Evolutionary conservation across 306 rosid species (phyloP), one percentile per base, ranked within the genome.

Genomic region (Corylus avellana): DNA sequence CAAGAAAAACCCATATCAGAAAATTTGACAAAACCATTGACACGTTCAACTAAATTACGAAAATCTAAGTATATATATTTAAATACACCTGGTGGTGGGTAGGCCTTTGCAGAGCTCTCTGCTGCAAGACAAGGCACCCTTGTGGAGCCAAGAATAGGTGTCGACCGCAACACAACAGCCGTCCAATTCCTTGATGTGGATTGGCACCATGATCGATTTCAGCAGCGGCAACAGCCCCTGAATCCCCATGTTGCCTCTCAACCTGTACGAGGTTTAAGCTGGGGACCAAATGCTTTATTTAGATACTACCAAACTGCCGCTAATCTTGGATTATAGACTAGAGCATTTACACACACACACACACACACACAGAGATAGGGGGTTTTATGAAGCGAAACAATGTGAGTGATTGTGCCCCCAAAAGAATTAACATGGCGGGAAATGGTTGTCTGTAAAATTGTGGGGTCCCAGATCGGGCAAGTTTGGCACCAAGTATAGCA

Each of bases 61-160:
- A 13, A 39, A 18, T 66, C 46, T 3, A 3, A 7, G 2, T 22
- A 63, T 44, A 75, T 18, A 80, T 56, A 50, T 1, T 70, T 39
- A 70, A 17, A 73, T 12, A 49, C 1, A 94, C 98, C 94, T 94
- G 84, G 92, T 74, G 50, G 97, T 89, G 91, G 96, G 92, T 53
- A 90, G 64, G 73, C 84, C 89, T 71, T 95, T 89, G 87, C 98
- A 95, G 78, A 92, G 94, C 46, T 95, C 88, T 18, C 81, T 87
- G 90, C 98, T 95, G 86, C 98, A 95, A 75, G 91, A 92, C 39
- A 95, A 81, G 53, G 98, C 97, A 35, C 98, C 98, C 84, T 91
- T 91, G 83, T 95, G 98, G 53, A 95, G 98, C 98, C 99, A 95
- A 75, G 98, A 95, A 77, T 93, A 95, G 67, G 99, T 93, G 78